phyloP scores from a whole-genome alignment of 257 asterid genomes.

The Solanum paucissectum region DNA sequence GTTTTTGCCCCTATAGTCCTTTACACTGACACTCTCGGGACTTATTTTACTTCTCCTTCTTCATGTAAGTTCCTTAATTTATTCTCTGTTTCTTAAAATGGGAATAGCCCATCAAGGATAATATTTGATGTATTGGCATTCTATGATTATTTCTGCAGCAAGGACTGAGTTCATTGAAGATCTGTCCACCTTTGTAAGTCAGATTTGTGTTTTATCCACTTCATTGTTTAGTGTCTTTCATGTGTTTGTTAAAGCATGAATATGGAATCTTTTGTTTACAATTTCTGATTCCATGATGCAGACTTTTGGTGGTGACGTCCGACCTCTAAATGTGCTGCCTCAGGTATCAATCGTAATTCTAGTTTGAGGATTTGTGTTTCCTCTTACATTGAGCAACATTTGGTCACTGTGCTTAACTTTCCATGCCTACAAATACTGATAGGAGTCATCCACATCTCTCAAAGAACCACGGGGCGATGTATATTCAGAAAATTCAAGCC shows the following conservation, averaged over 20 bases:
- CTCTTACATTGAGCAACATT: neutral
- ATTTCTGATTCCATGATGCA: conserved; percentile 15
- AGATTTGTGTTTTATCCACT: neutral
- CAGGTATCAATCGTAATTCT: conserved; percentile 35
- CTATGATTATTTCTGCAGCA: conserved; percentile 30
- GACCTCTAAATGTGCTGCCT: conserved; percentile 61
- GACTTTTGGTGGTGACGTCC: conserved; percentile 63
- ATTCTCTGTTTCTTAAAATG: neutral
- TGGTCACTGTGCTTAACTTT: conserved; percentile 8
- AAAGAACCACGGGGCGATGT: conserved; percentile 62
- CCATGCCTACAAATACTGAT: conserved; percentile 9
- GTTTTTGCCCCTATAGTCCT: conserved; percentile 79
- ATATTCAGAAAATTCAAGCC: conserved; percentile 33
- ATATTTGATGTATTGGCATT: neutral
- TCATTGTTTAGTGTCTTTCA: neutral
- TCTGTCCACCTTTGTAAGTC: conserved; percentile 67
- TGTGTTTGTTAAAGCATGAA: neutral
- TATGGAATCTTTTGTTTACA: neutral
- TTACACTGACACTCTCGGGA: conserved; percentile 56
- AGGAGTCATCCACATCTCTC: conserved; percentile 52
- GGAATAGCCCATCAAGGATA: neutral
- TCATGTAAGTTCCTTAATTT: conserved; percentile 39
- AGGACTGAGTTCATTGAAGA: conserved; percentile 57
- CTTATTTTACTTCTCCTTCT: conserved; percentile 48
- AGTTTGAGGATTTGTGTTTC: neutral